A percentile compares a stretch with the other conserved stretches of the same genome.
These are phyloP conservation scores for Pyrenophora seminiperda DNA, from an alignment of 2,329 filamentous ascomycete species.

Conservation along the genomic window DNA sequence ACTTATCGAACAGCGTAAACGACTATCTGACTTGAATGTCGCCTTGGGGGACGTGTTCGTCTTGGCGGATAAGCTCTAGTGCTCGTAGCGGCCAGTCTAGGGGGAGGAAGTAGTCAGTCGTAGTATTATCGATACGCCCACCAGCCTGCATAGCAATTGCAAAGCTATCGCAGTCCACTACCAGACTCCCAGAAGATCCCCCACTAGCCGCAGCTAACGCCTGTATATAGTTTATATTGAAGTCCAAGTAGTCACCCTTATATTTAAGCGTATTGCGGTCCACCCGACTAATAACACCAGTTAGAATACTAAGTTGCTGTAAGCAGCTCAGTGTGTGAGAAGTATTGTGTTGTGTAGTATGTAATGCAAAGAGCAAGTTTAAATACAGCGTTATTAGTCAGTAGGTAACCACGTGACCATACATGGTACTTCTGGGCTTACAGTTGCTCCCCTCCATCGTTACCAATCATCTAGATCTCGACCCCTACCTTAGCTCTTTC, in stretches of 20 bases:
- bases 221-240: constrained; percentile 96
- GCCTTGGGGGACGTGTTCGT: constrained; percentile 77
- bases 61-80: constrained; percentile 80
- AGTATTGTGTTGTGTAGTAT: too few relatives aligned
- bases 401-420: too few relatives aligned
- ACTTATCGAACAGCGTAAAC: constrained; percentile 97
- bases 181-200: constrained; percentile 96
- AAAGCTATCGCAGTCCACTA: constrained; percentile 92
- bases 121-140: constrained; percentile 89
- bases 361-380: too few relatives aligned
- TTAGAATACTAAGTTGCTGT: constrained; percentile 86
- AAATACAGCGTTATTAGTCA: too few relatives aligned
- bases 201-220: constrained; percentile 95
- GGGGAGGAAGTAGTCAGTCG: constrained; percentile 96
- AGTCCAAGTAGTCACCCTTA: constrained; percentile 96
- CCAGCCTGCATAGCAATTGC: constrained; percentile 94
- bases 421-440: too few relatives aligned
- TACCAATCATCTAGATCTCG: constrained; percentile 96
- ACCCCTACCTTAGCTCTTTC: constrained; percentile 86
- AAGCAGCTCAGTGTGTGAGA: too few relatives aligned
- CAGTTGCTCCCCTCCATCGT: constrained; percentile 86
- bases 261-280: constrained; percentile 96
- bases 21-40: constrained; percentile 99
- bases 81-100: constrained; percentile 88
- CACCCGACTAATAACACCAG: constrained; percentile 92